Percentiles rank a stretch among this genome's conserved stretches.
Conservation (phyloP, 2,329 filamentous ascomycete species). For the Alternaria triticina region DNA sequence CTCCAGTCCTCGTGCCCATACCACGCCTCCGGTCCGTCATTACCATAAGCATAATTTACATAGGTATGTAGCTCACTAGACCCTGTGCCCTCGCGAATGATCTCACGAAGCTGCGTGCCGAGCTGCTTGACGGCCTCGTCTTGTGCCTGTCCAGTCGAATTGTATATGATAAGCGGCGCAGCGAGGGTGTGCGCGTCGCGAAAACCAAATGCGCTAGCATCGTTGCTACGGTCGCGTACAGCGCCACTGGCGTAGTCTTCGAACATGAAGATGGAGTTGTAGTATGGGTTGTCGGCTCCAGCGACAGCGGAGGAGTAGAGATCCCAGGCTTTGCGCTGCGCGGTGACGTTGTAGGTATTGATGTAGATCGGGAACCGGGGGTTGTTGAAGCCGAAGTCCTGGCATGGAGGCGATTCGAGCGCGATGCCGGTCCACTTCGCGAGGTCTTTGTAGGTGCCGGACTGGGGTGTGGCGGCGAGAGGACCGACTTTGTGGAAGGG, state of each 20-base stretch:
- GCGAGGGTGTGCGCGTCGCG: conserved; percentile 46
- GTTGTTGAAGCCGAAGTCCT: conserved; percentile 34
- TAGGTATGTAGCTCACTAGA: conserved; percentile 35
- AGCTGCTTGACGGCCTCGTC: conserved; percentile 20
- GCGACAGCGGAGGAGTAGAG: conserved; percentile 46
- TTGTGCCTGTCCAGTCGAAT: conserved; percentile 4
- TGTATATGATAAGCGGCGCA: conserved; percentile 29
- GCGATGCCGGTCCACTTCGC: conserved; percentile 31
- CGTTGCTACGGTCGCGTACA: conserved; percentile 33
- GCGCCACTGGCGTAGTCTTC: conserved; percentile 61
- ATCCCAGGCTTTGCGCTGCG: conserved; percentile 48
- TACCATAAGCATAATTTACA: conserved; percentile 46
- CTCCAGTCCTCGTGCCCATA: conserved; percentile 46
- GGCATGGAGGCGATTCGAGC: conserved; percentile 32
- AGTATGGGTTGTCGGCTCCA: conserved; percentile 29
- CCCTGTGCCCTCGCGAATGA: conserved; percentile 26
- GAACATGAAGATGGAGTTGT: conserved; percentile 60
- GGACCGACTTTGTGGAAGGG: conserved; percentile 27
- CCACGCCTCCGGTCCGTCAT: conserved; percentile 33
- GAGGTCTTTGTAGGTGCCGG: conserved; percentile 30
- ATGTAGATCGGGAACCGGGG: conserved; percentile 34
- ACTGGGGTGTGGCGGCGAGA: conserved; percentile 15
- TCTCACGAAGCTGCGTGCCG: conserved; percentile 24
- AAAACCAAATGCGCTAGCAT: conserved; percentile 38
- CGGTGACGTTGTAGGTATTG: conserved; percentile 41